Evolutionary conservation across 768 basidiomycete species (phyloP), one percentile per base, ranked within the genome.

Genomic region (Harrya chromipes): DNA sequence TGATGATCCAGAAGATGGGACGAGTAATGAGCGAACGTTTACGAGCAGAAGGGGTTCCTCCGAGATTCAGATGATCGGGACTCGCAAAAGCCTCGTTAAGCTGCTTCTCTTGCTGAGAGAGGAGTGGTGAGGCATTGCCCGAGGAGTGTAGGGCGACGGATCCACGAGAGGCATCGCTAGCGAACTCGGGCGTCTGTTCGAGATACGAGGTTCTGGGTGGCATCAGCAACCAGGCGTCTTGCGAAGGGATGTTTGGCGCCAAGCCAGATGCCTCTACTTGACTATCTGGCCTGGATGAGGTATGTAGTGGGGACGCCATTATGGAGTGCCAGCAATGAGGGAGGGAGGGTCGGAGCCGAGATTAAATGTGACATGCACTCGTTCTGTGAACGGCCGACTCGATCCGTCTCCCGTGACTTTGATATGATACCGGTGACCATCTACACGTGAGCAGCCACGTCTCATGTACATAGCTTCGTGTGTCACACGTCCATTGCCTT

Each of bases 141-240:
- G 55, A 44, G 6, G 69, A 54, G 16, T 59, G 49, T 8, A 47
- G 23, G 20, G 44, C 43, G n/a, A 57, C 17, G 6, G 65, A 66
- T 40, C 56, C 62, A 8, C 52, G 65, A 5, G 60, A 57, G 31
- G 57, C 62, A n/a, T 39, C 27, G 16, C 46, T 52, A 26, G 46
- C 27, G 10, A 49, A 42, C 20, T 66, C 61, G 19, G 49, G 51
- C 19, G 49, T 54, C 29, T 63, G 53, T 6, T 53, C 63, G n/a
- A 67, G 43, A 23, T 60, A 69, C 6, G 60, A 67, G 21, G 55
- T 60, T 41, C 65, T 60, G 4, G 62, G 67, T 13, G 53, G 65
- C 31, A 29, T 47, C 1, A 60, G 21, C 3, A 41, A 6, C 42
- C 13, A 39, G 38, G 31, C 5, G 3, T 52, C 52, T 23, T 49